Base-by-base conservation (phyloP, 495 filamentous ascomycete species). In the Aspergillus nanangensis region DNA sequence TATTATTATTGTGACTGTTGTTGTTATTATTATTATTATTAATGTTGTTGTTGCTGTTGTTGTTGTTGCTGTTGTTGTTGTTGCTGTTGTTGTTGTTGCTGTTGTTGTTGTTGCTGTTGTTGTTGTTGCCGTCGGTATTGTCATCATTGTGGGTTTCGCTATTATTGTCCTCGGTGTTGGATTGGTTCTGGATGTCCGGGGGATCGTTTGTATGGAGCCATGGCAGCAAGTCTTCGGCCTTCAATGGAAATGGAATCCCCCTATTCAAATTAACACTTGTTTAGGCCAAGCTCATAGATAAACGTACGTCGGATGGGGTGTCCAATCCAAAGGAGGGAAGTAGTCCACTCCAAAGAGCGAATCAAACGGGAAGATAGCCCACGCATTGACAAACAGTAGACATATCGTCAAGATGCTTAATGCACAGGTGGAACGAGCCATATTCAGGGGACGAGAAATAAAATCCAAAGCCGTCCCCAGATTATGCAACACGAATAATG, bases 191-290 rank as follows among this genome's bases (percentile, higher is more conserved):
- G 3, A 35, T 17, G 0, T 18, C 21, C 3, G 53, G 48, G 9
- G 33, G 35, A 11, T 21, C n/a, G 8, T 38, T 44, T 14, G 44
- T 39, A 14, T 45, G 15, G 9, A 39, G 19, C 58, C 58, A 62
- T 27, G 58, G 58, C 32, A 53, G 33, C 5, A 38, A 41, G 3
- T 29, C 39, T 18, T 47, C 32, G 32, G 58, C 41, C 13, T 56
- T 41, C 14, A 54, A 42, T 0, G 50, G 32, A 34, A 52, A 62
- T 15, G 55, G 58, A 18, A 58, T 56, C 2, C 52, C 55, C 25
- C 52, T 62, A 38, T 23, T 25, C 15, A 29, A 1, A 38, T 52
- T 4, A 52, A 24, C 4, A 29, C 25, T 7, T 11, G 10, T 7
- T 31, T 31, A 38, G 13, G n/a, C 35, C 9, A 38, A 2, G 2